phyloP scores from a whole-genome alignment of 352 stramenopile genomes.

The Phytophthora ramorum region DNA sequence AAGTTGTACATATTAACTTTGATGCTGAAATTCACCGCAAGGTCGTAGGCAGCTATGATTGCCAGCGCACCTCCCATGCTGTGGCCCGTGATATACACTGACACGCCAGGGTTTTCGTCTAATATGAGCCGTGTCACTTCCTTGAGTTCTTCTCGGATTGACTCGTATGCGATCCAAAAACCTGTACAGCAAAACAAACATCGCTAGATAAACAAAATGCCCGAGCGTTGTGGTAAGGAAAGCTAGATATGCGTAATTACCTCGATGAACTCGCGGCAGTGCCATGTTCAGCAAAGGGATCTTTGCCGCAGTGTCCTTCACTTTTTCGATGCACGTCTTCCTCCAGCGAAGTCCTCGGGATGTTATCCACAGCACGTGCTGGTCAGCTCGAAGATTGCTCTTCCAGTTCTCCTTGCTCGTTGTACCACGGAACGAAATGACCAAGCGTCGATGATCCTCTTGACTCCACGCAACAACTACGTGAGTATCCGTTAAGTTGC shows the following conservation, averaged over 20 bases:
- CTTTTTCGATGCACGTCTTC: conserved; percentile 65
- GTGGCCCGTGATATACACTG: conserved; percentile 93
- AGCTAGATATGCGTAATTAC: conserved; percentile 37
- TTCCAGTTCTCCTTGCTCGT: conserved; percentile 91
- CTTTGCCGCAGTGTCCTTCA: conserved; percentile 71
- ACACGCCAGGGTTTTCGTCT: conserved; percentile 85
- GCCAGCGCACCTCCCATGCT: conserved; percentile 92
- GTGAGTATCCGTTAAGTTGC: conserved; percentile 82
- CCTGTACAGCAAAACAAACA: conserved; percentile 40
- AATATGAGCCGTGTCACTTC: conserved; percentile 81
- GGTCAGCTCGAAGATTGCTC: conserved; percentile 86
- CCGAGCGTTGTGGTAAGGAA: background rate
- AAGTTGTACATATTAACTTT: conserved; percentile 93
- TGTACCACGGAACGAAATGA: conserved; percentile 88
- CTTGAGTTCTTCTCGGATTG: conserved; percentile 77
- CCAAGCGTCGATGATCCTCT: conserved; percentile 67
- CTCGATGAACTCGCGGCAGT: conserved; percentile 83
- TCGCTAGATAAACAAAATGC: conserved; percentile 12
- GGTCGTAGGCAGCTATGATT: conserved; percentile 87
- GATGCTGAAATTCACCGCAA: conserved; percentile 87
- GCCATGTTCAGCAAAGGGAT: conserved; percentile 87
- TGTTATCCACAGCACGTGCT: conserved; percentile 83
- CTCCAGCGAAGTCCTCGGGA: conserved; percentile 61
- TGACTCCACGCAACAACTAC: conserved; percentile 61
- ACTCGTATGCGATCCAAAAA: conserved; percentile 88